Evolutionary conservation across 1,284 basidiomycete species (phyloP).

Genomic region (Lentinula novae-zelandiae): DNA sequence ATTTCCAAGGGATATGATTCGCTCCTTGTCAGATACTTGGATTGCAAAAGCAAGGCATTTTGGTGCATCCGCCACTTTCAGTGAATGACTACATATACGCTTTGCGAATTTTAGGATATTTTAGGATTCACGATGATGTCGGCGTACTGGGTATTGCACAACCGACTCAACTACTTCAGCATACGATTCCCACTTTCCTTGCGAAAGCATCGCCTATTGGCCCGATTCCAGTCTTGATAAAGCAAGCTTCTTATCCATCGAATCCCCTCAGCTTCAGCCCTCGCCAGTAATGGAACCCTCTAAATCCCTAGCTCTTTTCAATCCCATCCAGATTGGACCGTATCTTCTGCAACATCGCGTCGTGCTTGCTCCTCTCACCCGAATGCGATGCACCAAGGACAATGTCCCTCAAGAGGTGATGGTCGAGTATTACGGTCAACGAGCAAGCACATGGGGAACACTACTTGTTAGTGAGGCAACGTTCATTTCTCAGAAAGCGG

Average conservation of each 20-base stretch:
- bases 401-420: conserved; percentile 30
- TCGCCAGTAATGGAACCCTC: background rate
- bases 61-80: too few species aligned
- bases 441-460: conserved; percentile 38
- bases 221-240: background rate
- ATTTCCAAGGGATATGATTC: too few species aligned
- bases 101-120: too few species aligned
- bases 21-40: too few species aligned
- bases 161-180: background rate
- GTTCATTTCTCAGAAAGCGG: conserved; percentile 35
- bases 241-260: background rate
- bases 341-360: conserved; percentile 2
- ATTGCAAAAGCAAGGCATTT: too few species aligned
- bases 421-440: conserved; percentile 45
- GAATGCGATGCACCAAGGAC: conserved; percentile 3
- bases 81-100: too few species aligned
- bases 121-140: background rate
- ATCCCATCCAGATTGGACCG: conserved; percentile 3
- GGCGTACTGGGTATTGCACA: background rate
- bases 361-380: conserved; percentile 9
- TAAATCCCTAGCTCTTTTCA: background rate
- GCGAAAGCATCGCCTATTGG: background rate
- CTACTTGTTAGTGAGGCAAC: conserved; percentile 48
- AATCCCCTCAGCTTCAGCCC: background rate
- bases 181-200: background rate